phyloP scores from a whole-genome alignment of 306 rosid genomes.

The Herpetospermum pedunculosum region DNA sequence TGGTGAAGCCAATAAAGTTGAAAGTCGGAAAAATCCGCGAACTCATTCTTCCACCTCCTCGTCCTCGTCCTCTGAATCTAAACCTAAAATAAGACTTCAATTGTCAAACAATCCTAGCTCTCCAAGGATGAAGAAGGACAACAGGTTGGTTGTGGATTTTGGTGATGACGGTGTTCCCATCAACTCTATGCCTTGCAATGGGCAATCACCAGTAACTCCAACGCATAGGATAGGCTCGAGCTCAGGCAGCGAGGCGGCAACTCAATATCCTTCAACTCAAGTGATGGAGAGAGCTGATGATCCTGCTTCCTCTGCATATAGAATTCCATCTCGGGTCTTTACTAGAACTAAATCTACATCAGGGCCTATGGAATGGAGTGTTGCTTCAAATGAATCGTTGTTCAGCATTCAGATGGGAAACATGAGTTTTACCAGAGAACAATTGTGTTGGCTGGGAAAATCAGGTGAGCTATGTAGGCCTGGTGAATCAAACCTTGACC shows the following conservation, averaged over 20 bases:
- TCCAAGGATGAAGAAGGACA: not conserved
- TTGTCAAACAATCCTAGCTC: not conserved
- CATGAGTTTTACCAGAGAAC: constrained; percentile 65
- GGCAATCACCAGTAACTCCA: constrained; percentile 7
- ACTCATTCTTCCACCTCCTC: not conserved
- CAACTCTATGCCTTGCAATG: constrained; percentile 16
- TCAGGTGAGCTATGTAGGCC: constrained; percentile 38
- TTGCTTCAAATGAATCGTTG: constrained; percentile 64
- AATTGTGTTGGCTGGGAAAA: constrained; percentile 22
- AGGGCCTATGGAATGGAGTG: constrained; percentile 64
- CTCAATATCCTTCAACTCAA: constrained; percentile 49
- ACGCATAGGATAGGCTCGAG: constrained; percentile 6
- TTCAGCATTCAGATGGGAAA: constrained; percentile 89
- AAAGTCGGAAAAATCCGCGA: not conserved
- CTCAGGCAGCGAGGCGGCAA: constrained; percentile 14
- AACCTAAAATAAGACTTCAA: not conserved
- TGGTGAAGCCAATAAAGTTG: not conserved
- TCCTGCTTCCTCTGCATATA: constrained; percentile 19
- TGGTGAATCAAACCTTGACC: constrained; percentile 22
- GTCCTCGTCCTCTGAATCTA: constrained; percentile 5
- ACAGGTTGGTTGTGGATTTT: not conserved
- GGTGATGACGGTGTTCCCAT: constrained; percentile 20
- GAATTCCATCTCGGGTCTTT: constrained; percentile 68
- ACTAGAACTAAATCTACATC: constrained; percentile 41
- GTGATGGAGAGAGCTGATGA: constrained; percentile 54